Percentiles rank a stretch among this genome's conserved stretches.
Conservation (phyloP, 202 grass and related monocot species). For the Panicum hallii region DNA sequence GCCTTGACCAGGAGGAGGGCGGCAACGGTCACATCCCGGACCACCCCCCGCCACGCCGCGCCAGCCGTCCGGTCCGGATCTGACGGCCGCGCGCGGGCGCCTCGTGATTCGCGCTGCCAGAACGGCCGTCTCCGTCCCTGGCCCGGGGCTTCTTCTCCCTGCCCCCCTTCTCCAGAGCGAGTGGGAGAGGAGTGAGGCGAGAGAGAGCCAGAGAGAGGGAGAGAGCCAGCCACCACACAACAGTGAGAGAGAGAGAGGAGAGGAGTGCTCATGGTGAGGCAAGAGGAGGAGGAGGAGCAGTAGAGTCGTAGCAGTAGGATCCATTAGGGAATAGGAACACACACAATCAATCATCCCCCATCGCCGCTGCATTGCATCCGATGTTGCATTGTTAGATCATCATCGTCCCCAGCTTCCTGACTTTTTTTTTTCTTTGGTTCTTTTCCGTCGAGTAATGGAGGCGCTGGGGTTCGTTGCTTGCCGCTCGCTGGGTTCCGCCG, state of each 20-base stretch:
- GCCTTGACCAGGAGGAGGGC: too few species aligned
- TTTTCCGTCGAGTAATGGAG: conserved; percentile 42
- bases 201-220: conserved; percentile 23
- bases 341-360: not conserved
- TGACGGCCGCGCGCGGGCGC: conserved; percentile 9
- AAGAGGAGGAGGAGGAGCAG: not conserved
- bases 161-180: conserved; percentile 41
- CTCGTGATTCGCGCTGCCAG: conserved; percentile 49
- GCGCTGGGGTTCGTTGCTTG: conserved; percentile 29
- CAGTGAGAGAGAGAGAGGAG: not conserved
- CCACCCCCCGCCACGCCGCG: not conserved
- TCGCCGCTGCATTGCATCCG: conserved; percentile 29
- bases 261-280: conserved; percentile 39
- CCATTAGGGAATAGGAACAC: conserved; percentile 40
- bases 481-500: conserved; percentile 32
- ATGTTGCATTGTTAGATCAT: conserved; percentile 31
- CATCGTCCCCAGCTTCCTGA: not conserved
- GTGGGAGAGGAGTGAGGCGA: conserved; percentile 1
- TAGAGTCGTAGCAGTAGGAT: conserved; percentile 16
- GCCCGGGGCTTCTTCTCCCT: conserved; percentile 46
- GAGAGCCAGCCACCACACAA: conserved; percentile 6
- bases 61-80: conserved; percentile 60
- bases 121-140: conserved; percentile 42
- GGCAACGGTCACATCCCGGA: conserved; percentile 79
- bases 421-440: conserved; percentile 8